These are phyloP conservation scores for Blastocystis sp. DNA, from an alignment of 352 stramenopile species.

Conservation along the genomic window DNA sequence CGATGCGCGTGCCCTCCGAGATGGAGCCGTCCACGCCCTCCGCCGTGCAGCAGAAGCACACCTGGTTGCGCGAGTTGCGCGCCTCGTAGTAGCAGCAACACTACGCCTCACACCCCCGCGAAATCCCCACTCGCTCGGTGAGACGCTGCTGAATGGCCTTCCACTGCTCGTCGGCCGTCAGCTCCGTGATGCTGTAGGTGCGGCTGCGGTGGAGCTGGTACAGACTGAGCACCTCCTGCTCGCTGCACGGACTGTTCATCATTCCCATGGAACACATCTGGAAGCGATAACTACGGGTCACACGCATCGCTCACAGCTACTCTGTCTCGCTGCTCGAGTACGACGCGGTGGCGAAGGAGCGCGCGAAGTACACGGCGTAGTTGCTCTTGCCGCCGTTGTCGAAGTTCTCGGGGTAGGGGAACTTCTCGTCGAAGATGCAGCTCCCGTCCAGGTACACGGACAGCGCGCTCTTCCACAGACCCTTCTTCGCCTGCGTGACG, in stretches of 20 bases:
- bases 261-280: slow-evolving; percentile 66
- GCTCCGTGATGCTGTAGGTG: slow-evolving; percentile 37
- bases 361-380: neutral
- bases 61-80: slow-evolving; percentile 48
- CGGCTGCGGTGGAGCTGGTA: slow-evolving; percentile 44
- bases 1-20: slow-evolving; percentile 52
- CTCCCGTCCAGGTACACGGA: slow-evolving; percentile 31
- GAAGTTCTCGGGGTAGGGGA: slow-evolving; percentile 34
- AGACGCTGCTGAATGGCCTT: slow-evolving; percentile 36
- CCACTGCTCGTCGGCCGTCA: slow-evolving; percentile 16
- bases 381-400: neutral
- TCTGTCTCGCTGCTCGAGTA: neutral
- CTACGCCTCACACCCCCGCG: neutral
- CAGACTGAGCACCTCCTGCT: slow-evolving; percentile 45
- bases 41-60: slow-evolving; percentile 48
- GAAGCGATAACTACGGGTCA: slow-evolving; percentile 66
- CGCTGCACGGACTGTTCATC: neutral
- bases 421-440: slow-evolving; percentile 46
- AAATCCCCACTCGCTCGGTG: neutral
- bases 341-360: neutral
- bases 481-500: slow-evolving; percentile 52
- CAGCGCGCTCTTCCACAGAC: slow-evolving; percentile 62
- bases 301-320: neutral
- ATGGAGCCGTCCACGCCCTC: slow-evolving; percentile 19
- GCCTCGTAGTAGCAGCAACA: slow-evolving; percentile 50